These are phyloP conservation scores for Trichoderma guizhouense DNA, from an alignment of 2,329 filamentous ascomycete genomes.

Conservation along the genomic window DNA sequence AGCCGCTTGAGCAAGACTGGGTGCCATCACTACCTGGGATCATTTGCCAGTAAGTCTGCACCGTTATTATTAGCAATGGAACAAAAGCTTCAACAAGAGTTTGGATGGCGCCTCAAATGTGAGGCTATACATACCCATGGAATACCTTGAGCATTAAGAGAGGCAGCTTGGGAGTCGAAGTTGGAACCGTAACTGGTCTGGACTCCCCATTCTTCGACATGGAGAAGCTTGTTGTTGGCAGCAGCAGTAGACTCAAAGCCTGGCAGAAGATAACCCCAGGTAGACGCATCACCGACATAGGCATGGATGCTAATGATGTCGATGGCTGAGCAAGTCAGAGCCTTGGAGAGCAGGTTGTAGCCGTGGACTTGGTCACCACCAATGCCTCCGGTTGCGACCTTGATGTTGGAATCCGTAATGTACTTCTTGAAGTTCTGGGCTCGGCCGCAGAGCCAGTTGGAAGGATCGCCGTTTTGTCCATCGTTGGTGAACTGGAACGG, in stretches of 20 bases:
- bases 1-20: neutral
- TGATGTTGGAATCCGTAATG: slow-evolving; percentile 28
- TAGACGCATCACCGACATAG: neutral
- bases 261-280: neutral
- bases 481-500: slow-evolving; percentile 24
- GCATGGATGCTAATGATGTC: slow-evolving; percentile 22
- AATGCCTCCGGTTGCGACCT: slow-evolving; percentile 31
- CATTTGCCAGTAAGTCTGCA: slow-evolving; percentile 1
- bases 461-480: neutral
- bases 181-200: neutral
- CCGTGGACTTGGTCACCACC: slow-evolving; percentile 32
- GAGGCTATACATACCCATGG: neutral
- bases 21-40: neutral
- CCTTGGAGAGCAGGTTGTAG: slow-evolving; percentile 29
- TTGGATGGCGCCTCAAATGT: neutral
- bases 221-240: slow-evolving; percentile 8
- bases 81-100: neutral
- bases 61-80: neutral
- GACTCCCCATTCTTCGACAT: slow-evolving; percentile 16
- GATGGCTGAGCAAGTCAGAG: slow-evolving; percentile 26
- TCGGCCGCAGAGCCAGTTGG: slow-evolving; percentile 32
- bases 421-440: slow-evolving; percentile 25
- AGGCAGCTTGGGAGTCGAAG: neutral
- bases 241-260: neutral
- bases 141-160: neutral